A percentile compares a stretch with the other conserved stretches of the same genome.
Conservation (phyloP, 2,329 filamentous ascomycete species). For the Fusarium sp. region DNA sequence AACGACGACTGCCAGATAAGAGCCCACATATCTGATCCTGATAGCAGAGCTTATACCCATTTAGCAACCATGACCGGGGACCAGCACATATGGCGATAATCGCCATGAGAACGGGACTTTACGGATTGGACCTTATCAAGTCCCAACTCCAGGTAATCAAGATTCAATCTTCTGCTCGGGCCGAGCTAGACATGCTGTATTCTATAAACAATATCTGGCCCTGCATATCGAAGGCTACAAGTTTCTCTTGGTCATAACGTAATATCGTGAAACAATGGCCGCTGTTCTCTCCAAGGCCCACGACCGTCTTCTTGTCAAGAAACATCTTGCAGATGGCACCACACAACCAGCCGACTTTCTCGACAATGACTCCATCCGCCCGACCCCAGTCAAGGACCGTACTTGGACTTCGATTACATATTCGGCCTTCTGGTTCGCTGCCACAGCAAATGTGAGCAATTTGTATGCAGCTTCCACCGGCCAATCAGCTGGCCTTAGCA, state of each 20-base stretch:
- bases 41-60: not conserved
- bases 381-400: conserved; percentile 9
- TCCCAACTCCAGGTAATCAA: not conserved
- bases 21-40: not conserved
- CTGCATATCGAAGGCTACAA: too few species aligned
- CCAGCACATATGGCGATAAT: not conserved
- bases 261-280: not conserved
- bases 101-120: not conserved
- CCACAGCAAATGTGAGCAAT: conserved; percentile 10
- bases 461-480: not conserved
- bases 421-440: conserved; percentile 11
- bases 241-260: too few species aligned
- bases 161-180: fast-evolving
- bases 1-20: not conserved
- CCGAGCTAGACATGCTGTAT: not conserved
- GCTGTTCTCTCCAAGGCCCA: not conserved
- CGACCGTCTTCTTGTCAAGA: not conserved
- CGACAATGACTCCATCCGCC: conserved; percentile 24
- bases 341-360: conserved; percentile 8
- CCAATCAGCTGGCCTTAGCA: conserved; percentile 3
- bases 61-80: not conserved
- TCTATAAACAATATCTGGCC: not conserved
- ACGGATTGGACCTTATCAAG: conserved; percentile 1
- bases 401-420: conserved; percentile 23
- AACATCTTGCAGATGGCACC: not conserved